Base-by-base conservation (phyloP, 2,329 filamentous ascomycete species). In the Arthrobotrys musiformis region DNA sequence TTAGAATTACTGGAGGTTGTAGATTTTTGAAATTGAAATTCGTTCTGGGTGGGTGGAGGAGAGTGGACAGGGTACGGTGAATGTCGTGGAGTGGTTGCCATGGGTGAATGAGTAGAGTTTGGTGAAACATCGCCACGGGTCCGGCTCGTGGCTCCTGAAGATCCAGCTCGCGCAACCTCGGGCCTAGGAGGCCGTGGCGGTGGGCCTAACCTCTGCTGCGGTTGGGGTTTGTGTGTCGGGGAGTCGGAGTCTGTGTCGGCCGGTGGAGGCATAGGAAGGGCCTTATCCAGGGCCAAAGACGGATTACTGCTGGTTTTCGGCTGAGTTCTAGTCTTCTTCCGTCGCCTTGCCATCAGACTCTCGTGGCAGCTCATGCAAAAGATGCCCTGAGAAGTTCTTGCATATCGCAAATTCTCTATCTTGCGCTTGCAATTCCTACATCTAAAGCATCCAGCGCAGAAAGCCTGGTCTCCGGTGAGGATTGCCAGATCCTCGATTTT, bases 351-450 rank as follows among this genome's bases (percentile, higher is more conserved):
- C 93, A 98, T 98, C 64, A 99, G 85, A 28, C 93, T 95, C 84
- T 99, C 95, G 82, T 99, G 95, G 83, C 95, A 99, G 82, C 91
- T 93, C 95, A 99, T 99, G 85, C 95, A 99, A 83, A 99, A 98
- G 81, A 99, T 99, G 77, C 95, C 95, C 84, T 98, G 95, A 6
- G 94, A 97, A 0, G 95, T 99, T 82, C 95, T 90, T 67, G 95
- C 95, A 89, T 98, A 99, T 83, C 94, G 91, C 79, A 99, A 87
- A 83, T 99, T 99, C 84, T 99, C 95, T 78, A 99, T 99, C 86
- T 97, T 97, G 83, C 92, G 90, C 86, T 98, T 99, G 87, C 95
- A 99, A 84, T 98, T 99, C 81, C 95, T 89, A 85, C 95, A 99
- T 81, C 94, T 90, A 86, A 99, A 99, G 85, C 95, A 99, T 70